Percentiles rank a stretch among this genome's conserved stretches.
phyloP scores from a whole-genome alignment of 805 yeast species.

The Kockiozyma suomiensis region DNA sequence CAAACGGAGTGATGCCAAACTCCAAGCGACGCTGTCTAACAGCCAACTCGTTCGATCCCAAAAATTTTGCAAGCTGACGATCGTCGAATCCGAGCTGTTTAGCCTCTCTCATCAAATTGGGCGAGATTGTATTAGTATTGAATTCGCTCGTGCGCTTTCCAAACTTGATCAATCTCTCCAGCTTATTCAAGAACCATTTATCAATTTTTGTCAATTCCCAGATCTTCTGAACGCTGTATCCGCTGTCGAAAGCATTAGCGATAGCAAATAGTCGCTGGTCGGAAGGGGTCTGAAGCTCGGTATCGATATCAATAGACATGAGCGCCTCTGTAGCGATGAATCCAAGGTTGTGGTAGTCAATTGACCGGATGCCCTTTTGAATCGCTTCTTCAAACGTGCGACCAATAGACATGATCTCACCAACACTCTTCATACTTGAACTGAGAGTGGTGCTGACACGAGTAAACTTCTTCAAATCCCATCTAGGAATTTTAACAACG shows the following conservation, averaged over 20 bases:
- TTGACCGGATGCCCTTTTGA: slow-evolving; percentile 95
- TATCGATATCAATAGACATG: slow-evolving; percentile 88
- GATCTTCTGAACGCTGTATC: slow-evolving; percentile 88
- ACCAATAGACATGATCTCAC: slow-evolving; percentile 98
- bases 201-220: slow-evolving; percentile 91
- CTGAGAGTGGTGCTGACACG: slow-evolving; percentile 85
- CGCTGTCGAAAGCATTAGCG: slow-evolving; percentile 88
- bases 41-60: slow-evolving; percentile 88
- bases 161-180: slow-evolving; percentile 71
- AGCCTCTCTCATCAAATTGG: slow-evolving; percentile 70
- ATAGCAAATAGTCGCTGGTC: slow-evolving; percentile 95
- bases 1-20: slow-evolving; percentile 84
- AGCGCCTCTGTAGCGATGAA: slow-evolving; percentile 79
- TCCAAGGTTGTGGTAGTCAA: slow-evolving; percentile 94
- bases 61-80: slow-evolving; percentile 88
- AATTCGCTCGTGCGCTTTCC: slow-evolving; percentile 51
- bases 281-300: slow-evolving; percentile 94
- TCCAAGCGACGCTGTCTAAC: slow-evolving; percentile 87
- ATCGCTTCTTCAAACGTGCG: slow-evolving; percentile 97
- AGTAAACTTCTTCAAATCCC: slow-evolving; percentile 96
- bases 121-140: slow-evolving; percentile 56
- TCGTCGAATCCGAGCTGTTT: slow-evolving; percentile 97
- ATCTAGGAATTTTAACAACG: slow-evolving; percentile 96
- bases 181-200: slow-evolving; percentile 92
- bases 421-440: slow-evolving; percentile 97